Percentiles rank a stretch among this genome's conserved stretches.
Evolutionary conservation across 169 alveolate species (phyloP).

Genomic region (Toxoplasma gondii): DNA sequence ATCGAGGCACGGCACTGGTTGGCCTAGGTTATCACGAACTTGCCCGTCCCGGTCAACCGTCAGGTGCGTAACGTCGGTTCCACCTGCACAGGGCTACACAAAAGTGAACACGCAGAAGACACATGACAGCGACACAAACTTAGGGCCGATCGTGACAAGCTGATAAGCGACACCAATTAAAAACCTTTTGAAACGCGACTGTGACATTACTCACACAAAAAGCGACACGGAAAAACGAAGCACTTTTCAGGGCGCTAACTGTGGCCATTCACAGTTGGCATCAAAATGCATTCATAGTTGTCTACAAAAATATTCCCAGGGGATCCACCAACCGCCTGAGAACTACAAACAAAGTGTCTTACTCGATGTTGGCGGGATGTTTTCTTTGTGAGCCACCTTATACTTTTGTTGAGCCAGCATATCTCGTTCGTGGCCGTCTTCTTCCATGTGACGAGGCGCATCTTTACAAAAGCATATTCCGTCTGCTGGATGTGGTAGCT

Average conservation of each 20-base stretch:
- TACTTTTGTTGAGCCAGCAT: neutral
- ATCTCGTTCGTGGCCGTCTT: neutral
- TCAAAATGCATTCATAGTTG: too few relatives aligned
- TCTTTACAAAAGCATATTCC: neutral
- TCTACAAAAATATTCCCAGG: too few relatives aligned
- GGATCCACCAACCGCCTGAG: too few relatives aligned
- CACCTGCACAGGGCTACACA: neutral
- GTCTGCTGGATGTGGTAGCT: neutral
- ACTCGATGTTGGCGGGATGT: neutral
- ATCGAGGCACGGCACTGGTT: constrained; percentile 6
- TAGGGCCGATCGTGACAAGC: too few relatives aligned
- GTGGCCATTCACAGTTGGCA: too few relatives aligned
- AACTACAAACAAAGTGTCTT: too few relatives aligned
- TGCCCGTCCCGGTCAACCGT: constrained; percentile 15
- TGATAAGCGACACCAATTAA: neutral
- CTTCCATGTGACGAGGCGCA: neutral
- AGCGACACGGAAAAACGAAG: neutral
- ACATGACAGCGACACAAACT: neutral
- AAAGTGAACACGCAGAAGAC: neutral
- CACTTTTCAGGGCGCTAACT: neutral
- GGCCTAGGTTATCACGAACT: neutral
- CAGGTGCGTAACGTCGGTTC: neutral
- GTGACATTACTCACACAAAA: neutral
- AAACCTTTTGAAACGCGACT: neutral
- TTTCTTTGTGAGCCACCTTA: neutral